Base-by-base conservation (phyloP, 164 flowering plant genomes). In the Vitis labrusca region DNA sequence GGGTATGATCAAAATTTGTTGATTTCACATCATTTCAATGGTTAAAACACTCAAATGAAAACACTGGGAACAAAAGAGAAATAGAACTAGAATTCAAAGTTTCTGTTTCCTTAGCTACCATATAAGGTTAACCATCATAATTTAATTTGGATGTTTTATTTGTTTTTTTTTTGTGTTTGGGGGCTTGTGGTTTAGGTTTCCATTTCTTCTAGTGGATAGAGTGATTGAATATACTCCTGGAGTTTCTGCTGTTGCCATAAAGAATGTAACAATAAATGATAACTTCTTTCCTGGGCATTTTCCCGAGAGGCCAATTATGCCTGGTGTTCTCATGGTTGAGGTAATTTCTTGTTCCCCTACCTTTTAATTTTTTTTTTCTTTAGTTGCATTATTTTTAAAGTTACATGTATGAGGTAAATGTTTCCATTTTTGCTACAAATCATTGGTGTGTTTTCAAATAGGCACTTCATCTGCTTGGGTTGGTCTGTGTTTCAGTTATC, bases 241-340 rank as follows among this genome's bases (percentile, higher is more conserved):
- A 17, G 96, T 91, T 32, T 95, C 99, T 0, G 99, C 89, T 8
- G 98, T 91, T 63, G 99, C 83, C 4, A 95, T 95, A 47, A 95
- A 95, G 86, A 93, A 95, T 78, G 99, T 95, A 16, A 93, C 99
- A 0, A 95, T 95, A 14, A 95, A 95, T 77, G 99, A 95, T 65
- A 89, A 90, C 79, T 95, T 95, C 76, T 95, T 95, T 62, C 98
- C 97, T 62, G 97, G 99, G 27, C 99, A 95, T 75, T 95, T 95
- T 73, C 99, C 99, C 0, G 98, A 91, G 81, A 90, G 99, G 79
- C 99, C 99, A 14, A 95, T 95, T 52, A 93, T 95, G 99, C 99
- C 99, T 67, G 99, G 99, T 48, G 99, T 93, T 73, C 96, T 95
- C 64, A 95, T 95, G 98, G 82, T 94, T 76, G 99, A 94, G 99